These are phyloP conservation scores for Erysimum cheiri DNA, from an alignment of 441 rosid species.

Conservation along the genomic window DNA sequence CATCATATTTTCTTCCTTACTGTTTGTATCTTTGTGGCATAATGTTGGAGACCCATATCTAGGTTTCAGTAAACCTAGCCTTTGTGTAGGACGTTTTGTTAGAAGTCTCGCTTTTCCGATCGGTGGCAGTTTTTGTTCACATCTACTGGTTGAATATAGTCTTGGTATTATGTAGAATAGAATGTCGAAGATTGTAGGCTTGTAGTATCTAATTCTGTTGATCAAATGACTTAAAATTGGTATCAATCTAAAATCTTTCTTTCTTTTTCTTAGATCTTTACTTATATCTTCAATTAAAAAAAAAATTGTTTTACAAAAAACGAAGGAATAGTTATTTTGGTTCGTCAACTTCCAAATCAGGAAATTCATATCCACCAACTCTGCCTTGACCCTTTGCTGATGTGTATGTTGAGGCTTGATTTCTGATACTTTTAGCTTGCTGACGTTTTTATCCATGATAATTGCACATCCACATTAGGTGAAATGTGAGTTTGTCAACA, in stretches of 20 bases:
- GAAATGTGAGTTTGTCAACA: slow-evolving; percentile 83
- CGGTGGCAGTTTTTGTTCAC: slow-evolving; percentile 12
- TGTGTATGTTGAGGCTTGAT: slow-evolving; percentile 4
- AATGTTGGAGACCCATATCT: background rate
- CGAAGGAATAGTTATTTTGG: background rate
- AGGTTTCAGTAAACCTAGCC: background rate
- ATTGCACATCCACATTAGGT: slow-evolving; percentile 54
- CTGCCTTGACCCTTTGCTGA: background rate
- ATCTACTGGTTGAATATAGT: background rate
- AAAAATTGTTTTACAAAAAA: background rate
- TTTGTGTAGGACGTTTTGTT: slow-evolving; percentile 18
- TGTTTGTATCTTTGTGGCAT: background rate
- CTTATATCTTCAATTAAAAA: background rate
- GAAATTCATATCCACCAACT: slow-evolving; percentile 3
- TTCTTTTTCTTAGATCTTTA: background rate
- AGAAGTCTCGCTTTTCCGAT: slow-evolving; percentile 14
- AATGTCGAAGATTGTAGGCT: background rate
- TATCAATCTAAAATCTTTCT: background rate
- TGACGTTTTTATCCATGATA: slow-evolving; percentile 25
- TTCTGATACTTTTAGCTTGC: slow-evolving; percentile 25
- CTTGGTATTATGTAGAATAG: background rate
- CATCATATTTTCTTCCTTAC: background rate
- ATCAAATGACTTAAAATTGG: background rate
- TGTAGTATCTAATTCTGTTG: background rate
- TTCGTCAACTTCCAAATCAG: background rate